Evolutionary conservation across 352 stramenopile species (phyloP).

Genomic region (Phytophthora fragariae): DNA sequence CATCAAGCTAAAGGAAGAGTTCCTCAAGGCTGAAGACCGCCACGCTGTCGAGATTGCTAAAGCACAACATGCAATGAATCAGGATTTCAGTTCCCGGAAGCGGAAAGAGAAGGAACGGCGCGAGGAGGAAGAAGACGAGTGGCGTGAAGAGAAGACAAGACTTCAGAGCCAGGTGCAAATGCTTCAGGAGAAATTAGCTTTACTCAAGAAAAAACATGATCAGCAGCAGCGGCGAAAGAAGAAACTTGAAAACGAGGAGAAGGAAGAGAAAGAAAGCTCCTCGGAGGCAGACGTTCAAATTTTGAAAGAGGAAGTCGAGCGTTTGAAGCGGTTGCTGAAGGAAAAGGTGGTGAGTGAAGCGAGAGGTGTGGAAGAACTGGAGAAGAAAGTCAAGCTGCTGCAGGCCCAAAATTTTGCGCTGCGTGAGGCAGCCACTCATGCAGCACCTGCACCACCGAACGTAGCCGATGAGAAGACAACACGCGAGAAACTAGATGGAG

Average conservation of each 20-base stretch:
- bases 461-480: constrained; percentile 17
- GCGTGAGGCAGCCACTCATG: constrained; percentile 44
- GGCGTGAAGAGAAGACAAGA: constrained; percentile 58
- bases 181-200: constrained; percentile 68
- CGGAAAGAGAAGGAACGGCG: constrained; percentile 50
- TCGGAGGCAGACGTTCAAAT: constrained; percentile 22
- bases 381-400: constrained; percentile 76
- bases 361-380: constrained; percentile 57
- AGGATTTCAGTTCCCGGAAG: constrained; percentile 40
- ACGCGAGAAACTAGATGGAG: constrained; percentile 59
- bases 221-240: constrained; percentile 29
- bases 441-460: background rate
- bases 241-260: constrained; percentile 29
- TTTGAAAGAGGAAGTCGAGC: constrained; percentile 58
- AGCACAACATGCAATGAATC: constrained; percentile 54
- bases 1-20: constrained; percentile 90
- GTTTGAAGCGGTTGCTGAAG: constrained; percentile 62
- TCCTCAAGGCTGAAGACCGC: constrained; percentile 84
- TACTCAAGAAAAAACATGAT: constrained; percentile 49
- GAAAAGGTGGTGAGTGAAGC: constrained; percentile 63
- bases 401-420: constrained; percentile 88
- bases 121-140: constrained; percentile 49
- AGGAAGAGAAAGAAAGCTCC: constrained; percentile 27
- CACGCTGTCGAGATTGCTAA: constrained; percentile 78
- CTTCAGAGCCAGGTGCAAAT: constrained; percentile 66